A percentile compares a stretch with the other conserved stretches of the same genome.
These are phyloP conservation scores for Epithemia pelagica DNA, from an alignment of 108 stramenopile genomes.

Conservation along the genomic window DNA sequence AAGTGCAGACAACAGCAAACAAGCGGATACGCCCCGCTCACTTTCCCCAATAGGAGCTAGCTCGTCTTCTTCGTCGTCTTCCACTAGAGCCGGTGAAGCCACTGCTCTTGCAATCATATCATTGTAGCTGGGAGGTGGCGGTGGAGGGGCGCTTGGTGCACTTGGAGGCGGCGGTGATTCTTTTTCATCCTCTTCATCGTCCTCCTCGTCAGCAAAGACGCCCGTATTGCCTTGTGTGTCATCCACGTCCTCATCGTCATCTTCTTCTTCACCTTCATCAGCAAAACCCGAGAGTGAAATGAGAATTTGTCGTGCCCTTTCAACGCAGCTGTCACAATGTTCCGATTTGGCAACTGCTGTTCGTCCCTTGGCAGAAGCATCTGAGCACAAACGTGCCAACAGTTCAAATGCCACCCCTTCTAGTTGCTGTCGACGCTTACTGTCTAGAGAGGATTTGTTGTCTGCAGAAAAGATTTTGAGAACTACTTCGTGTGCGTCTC, in stretches of 20 bases:
- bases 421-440: slow-evolving; percentile 20
- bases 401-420: slow-evolving; percentile 32
- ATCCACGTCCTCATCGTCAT: slow-evolving; percentile 4
- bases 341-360: slow-evolving; percentile 21
- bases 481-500: slow-evolving; percentile 51
- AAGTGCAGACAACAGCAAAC: slow-evolving; percentile 27
- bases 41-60: slow-evolving; percentile 20
- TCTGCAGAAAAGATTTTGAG: slow-evolving; percentile 40
- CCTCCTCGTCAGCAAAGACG: slow-evolving; percentile 1
- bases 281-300: slow-evolving; percentile 1
- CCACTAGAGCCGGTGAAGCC: not conserved
- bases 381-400: slow-evolving; percentile 26
- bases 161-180: not conserved
- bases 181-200: slow-evolving; percentile 11
- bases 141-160: not conserved
- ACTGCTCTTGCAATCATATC: not conserved
- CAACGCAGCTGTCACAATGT: slow-evolving; percentile 19
- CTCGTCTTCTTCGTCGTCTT: slow-evolving; percentile 12
- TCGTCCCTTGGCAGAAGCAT: slow-evolving; percentile 28
- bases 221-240: not conserved
- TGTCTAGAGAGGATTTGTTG: slow-evolving; percentile 13
- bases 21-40: slow-evolving; percentile 17
- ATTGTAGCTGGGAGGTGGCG: not conserved
- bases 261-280: slow-evolving; percentile 7
- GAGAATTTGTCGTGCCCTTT: slow-evolving; percentile 27